These are phyloP conservation scores for Fabrea salina DNA, from an alignment of 169 alveolate genomes.

Conservation along the genomic window DNA sequence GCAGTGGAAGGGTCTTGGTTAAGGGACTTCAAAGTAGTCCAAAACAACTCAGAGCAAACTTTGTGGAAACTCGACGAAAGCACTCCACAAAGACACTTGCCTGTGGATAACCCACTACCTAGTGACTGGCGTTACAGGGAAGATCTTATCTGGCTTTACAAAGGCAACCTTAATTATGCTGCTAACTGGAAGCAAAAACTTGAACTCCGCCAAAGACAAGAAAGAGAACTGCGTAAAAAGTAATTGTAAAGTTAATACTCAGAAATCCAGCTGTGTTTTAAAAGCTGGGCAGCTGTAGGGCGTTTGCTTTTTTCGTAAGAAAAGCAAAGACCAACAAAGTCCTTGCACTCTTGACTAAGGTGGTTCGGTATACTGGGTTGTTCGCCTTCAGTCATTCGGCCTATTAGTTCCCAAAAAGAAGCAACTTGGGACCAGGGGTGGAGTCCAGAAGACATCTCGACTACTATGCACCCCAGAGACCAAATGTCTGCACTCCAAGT, in stretches of 20 bases:
- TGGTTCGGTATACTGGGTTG: constrained; percentile 46
- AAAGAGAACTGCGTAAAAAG: too few relatives aligned
- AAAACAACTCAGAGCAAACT: background rate
- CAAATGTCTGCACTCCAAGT: constrained; percentile 78
- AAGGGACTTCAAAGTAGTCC: background rate
- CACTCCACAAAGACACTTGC: constrained; percentile 27
- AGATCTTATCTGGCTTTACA: constrained; percentile 55
- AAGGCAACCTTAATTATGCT: constrained; percentile 1
- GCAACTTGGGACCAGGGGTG: constrained; percentile 73
- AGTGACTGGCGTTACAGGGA: constrained; percentile 56
- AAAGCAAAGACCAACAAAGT: constrained; percentile 55
- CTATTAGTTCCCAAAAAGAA: constrained; percentile 33
- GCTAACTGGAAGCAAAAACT: background rate
- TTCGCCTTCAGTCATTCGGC: constrained; percentile 7
- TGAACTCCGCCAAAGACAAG: background rate
- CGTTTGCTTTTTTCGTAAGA: constrained; percentile 49
- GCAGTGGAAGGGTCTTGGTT: constrained; percentile 13
- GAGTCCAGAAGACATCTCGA: constrained; percentile 82
- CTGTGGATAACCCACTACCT: constrained; percentile 46
- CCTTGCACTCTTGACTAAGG: constrained; percentile 51
- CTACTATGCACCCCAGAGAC: constrained; percentile 81
- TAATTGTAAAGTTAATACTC: too few relatives aligned
- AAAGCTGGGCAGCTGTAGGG: constrained; percentile 49
- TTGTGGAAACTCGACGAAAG: constrained; percentile 10
- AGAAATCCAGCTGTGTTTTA: too few relatives aligned